These are phyloP conservation scores for Boletales sp. DNA, from an alignment of 768 basidiomycete species.

Conservation along the genomic window DNA sequence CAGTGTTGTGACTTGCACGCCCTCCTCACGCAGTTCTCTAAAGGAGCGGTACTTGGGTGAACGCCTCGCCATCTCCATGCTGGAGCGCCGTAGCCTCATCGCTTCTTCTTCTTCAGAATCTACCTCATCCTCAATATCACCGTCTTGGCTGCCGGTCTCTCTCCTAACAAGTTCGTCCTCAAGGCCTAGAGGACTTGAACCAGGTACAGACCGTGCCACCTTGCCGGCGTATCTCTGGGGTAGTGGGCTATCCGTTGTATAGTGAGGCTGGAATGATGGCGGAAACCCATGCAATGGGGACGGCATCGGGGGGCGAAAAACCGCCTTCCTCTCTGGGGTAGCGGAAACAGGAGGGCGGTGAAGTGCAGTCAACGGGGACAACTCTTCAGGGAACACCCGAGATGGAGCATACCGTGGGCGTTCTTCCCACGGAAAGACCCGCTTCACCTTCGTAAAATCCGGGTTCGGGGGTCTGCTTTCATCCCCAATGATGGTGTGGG, in stretches of 20 bases:
- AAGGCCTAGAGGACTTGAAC: slow-evolving; percentile 33
- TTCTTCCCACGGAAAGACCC: slow-evolving; percentile 95
- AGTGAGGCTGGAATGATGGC: slow-evolving; percentile 58
- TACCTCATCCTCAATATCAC: slow-evolving; percentile 75
- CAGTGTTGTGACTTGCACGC: slow-evolving; percentile 51
- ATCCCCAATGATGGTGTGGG: slow-evolving; percentile 56
- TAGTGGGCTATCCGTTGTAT: slow-evolving; percentile 84
- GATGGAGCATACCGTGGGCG: slow-evolving; percentile 61
- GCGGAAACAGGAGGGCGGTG: slow-evolving; percentile 33
- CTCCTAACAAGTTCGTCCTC: slow-evolving; percentile 33
- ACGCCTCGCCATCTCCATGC: slow-evolving; percentile 13
- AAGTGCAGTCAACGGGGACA: slow-evolving; percentile 42
- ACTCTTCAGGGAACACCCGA: slow-evolving; percentile 70
- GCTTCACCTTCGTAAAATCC: slow-evolving; percentile 67
- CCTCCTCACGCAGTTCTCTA: slow-evolving; percentile 50
- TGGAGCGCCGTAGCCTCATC: slow-evolving; percentile 35
- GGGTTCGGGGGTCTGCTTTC: slow-evolving; percentile 51
- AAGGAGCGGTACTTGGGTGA: slow-evolving; percentile 53
- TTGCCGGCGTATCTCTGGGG: slow-evolving; percentile 73
- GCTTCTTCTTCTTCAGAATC: slow-evolving; percentile 47
- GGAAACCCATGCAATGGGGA: slow-evolving; percentile 47
- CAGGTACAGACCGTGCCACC: slow-evolving; percentile 49
- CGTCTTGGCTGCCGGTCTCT: slow-evolving; percentile 76
- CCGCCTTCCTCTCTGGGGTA: slow-evolving; percentile 22
- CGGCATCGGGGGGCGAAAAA: slow-evolving; percentile 26